Evolutionary conservation across 2,329 filamentous ascomycete genomes (phyloP).

Genomic region (Talaromyces funiculosus): DNA sequence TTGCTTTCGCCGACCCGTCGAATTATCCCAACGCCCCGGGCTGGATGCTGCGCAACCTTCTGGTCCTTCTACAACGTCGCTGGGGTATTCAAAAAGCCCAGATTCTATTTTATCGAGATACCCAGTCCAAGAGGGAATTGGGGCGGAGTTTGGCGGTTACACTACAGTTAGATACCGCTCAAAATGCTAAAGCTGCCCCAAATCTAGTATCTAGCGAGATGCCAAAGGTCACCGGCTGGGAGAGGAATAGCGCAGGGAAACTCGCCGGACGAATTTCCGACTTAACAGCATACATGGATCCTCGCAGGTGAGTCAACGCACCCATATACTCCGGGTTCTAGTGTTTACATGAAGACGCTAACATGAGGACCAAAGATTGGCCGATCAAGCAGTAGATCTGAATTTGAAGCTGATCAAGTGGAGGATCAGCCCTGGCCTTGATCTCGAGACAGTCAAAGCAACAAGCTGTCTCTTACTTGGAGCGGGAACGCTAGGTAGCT

Average conservation of each 20-base stretch:
- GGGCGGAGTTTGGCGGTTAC: conserved; percentile 74
- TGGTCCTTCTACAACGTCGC: conserved; percentile 75
- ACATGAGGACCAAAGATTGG: conserved; percentile 47
- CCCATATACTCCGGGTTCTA: background rate
- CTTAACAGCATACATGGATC: conserved; percentile 90
- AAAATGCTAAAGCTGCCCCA: conserved; percentile 23
- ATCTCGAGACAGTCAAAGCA: conserved; percentile 82
- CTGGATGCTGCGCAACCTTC: conserved; percentile 86
- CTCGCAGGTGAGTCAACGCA: conserved; percentile 47
- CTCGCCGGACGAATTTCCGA: conserved; percentile 72
- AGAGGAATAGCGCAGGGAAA: conserved; percentile 73
- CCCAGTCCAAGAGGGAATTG: conserved; percentile 68
- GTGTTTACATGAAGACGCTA: background rate
- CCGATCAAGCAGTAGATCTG: conserved; percentile 90
- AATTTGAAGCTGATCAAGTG: conserved; percentile 99
- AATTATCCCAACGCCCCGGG: conserved; percentile 82
- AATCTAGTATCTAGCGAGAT: conserved; percentile 38
- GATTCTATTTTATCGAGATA: conserved; percentile 85
- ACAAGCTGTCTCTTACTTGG: conserved; percentile 87
- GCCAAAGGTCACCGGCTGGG: conserved; percentile 95
- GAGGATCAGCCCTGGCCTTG: conserved; percentile 82
- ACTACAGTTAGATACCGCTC: conserved; percentile 39
- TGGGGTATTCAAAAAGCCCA: conserved; percentile 73
- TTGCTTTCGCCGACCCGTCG: conserved; percentile 88
- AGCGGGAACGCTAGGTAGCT: conserved; percentile 87